Evolutionary conservation across 164 flowering plant genomes (phyloP).

Genomic region (grape (Vitis vinifera)): ASM3070453v1 NC_081815.1:6734001-6734500

Average conservation of each 20-base stretch:
- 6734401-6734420: not conserved
- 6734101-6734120: no score
- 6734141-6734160: not conserved
- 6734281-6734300: not conserved
- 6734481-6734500: slow-evolving; percentile 87
- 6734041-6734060: no score
- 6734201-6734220: not conserved
- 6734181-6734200: not conserved
- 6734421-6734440: slow-evolving; percentile 10
- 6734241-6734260: not conserved
- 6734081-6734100: no score
- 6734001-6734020: no score
- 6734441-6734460: slow-evolving; percentile 69
- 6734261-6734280: not conserved
- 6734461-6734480: slow-evolving; percentile 88
- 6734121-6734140: not conserved
- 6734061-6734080: no score
- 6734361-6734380: slow-evolving; percentile 95
- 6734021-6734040: no score
- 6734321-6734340: slow-evolving; percentile 16
- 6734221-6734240: no score
- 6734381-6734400: not conserved
- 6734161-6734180: not conserved
- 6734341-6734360: slow-evolving; percentile 95
- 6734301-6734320: not conserved